Percentiles rank a stretch among this genome's conserved stretches.
Conservation (phyloP, 768 basidiomycete species). For the Lenzites betulinus region DNA sequence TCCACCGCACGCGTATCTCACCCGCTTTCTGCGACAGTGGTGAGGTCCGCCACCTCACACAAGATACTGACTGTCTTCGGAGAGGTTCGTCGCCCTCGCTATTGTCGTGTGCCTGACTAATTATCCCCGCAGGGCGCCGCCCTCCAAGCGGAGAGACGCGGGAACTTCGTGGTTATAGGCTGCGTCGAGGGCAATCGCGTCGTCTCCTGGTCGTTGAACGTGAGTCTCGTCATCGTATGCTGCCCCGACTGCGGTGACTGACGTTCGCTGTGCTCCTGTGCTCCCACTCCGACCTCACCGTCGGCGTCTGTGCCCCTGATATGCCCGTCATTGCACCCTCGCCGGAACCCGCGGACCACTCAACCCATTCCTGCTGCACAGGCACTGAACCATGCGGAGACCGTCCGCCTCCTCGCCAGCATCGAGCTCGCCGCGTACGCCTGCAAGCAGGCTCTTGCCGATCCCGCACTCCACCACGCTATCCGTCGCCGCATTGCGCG, state of each 20-base stretch:
- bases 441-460: constrained; percentile 66
- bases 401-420: constrained; percentile 76
- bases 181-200: constrained; percentile 74
- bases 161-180: constrained; percentile 84
- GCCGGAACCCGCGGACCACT: constrained; percentile 14
- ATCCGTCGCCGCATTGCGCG: constrained; percentile 72
- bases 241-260: neutral
- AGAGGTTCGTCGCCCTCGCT: constrained; percentile 51
- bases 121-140: constrained; percentile 39
- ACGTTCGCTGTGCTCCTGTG: constrained; percentile 6
- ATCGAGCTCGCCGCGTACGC: constrained; percentile 85
- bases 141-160: constrained; percentile 83
- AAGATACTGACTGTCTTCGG: constrained; percentile 71
- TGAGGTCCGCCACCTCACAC: constrained; percentile 62
- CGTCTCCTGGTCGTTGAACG: constrained; percentile 85
- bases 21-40: constrained; percentile 45
- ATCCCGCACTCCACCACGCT: constrained; percentile 67
- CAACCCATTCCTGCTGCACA: constrained; percentile 31
- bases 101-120: constrained; percentile 18
- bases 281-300: constrained; percentile 1
- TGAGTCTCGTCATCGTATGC: constrained; percentile 36
- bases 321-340: constrained; percentile 1
- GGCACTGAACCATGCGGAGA: constrained; percentile 84
- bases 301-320: constrained; percentile 8
- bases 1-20: constrained; percentile 9